Conservation (phyloP, 2,329 filamentous ascomycete species). For the Pyrenophora seminiperda region DNA sequence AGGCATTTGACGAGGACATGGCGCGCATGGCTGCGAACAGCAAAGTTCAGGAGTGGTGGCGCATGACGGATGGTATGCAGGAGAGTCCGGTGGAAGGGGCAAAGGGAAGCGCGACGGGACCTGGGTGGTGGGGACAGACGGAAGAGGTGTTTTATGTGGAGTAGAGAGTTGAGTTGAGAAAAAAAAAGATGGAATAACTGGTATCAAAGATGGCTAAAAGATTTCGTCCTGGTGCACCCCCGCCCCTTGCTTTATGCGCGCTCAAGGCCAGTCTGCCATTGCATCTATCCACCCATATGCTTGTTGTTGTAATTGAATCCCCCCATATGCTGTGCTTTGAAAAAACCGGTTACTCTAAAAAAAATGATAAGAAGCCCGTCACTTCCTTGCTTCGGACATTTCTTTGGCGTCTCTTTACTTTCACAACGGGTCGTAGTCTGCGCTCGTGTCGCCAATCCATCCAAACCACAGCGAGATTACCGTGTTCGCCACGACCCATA, state of each 20-base stretch:
- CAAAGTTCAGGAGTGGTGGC: constrained; percentile 79
- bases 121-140: constrained; percentile 69
- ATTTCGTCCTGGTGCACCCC: not conserved
- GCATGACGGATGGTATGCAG: constrained; percentile 78
- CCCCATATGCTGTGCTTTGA: no score
- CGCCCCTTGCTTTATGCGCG: no score
- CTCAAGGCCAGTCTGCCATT: no score
- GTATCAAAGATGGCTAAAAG: not conserved
- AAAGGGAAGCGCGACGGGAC: constrained; percentile 30
- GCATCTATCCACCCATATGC: no score
- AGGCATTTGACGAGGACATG: constrained; percentile 76
- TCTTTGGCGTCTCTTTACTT: no score
- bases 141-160: constrained; percentile 70
- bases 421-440: constrained; percentile 32
- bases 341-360: no score
- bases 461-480: constrained; percentile 63
- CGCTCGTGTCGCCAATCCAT: constrained; percentile 54
- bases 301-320: no score
- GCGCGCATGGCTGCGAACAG: constrained; percentile 73
- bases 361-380: fast-evolving
- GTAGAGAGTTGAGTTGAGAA: no score
- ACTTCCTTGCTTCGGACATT: not conserved
- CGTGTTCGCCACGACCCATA: constrained; percentile 73
- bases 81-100: constrained; percentile 61
- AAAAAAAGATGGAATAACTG: not conserved